Percentiles rank a stretch among this genome's conserved stretches.
These are phyloP conservation scores for Elaeis oleifera DNA, from an alignment of 202 grass and related monocot species.

Conservation along the genomic window DNA sequence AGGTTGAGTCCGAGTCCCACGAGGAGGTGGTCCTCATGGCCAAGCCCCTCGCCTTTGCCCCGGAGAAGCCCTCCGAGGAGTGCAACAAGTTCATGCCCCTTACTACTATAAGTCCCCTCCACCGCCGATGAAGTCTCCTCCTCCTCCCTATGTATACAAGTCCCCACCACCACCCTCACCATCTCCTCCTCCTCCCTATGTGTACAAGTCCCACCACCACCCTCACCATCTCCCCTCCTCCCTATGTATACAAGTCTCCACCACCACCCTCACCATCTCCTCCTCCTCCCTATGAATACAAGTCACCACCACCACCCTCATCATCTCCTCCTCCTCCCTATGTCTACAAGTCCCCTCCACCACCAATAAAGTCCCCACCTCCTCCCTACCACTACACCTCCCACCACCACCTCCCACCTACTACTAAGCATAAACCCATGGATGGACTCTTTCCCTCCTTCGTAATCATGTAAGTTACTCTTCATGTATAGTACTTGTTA, in stretches of 20 bases:
- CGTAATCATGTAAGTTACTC: too few relatives aligned
- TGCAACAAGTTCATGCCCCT: constrained; percentile 28
- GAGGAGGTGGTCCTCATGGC: constrained; percentile 57
- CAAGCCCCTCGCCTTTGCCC: constrained; percentile 49
- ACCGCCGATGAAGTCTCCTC: background rate
- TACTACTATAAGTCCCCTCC: constrained; percentile 37
- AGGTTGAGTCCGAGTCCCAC: constrained; percentile 26
- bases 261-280: too few relatives aligned
- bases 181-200: constrained; percentile 11
- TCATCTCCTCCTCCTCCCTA: background rate
- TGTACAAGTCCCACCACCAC: background rate
- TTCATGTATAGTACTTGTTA: too few relatives aligned
- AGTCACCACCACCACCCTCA: constrained; percentile 21
- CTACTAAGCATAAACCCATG: background rate
- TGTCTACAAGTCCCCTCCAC: constrained; percentile 17
- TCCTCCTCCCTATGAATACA: constrained; percentile 3
- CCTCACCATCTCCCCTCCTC: constrained; percentile 8
- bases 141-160: background rate
- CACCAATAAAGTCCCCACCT: constrained; percentile 30
- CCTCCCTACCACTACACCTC: constrained; percentile 28
- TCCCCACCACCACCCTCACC: background rate
- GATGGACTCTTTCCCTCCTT: too few relatives aligned
- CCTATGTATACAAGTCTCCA: background rate
- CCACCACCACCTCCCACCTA: constrained; percentile 7
- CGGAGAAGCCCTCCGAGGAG: constrained; percentile 32